Conservation (phyloP, 2,329 filamentous ascomycete species). For the Fusarium clavum region DNA sequence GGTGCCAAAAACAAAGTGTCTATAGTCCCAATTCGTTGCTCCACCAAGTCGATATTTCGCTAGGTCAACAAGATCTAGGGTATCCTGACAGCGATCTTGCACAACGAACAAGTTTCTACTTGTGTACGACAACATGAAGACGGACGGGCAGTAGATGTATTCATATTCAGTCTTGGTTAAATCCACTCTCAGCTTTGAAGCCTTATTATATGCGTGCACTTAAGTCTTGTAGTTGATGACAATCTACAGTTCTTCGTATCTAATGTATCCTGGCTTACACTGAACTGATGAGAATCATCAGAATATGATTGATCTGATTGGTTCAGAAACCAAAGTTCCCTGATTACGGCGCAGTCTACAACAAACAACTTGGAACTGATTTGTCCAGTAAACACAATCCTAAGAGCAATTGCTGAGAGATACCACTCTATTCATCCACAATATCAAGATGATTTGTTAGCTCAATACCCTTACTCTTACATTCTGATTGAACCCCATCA, state of each 20-base stretch:
- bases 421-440: neutral
- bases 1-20: neutral
- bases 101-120: neutral
- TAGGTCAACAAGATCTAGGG: neutral
- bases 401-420: neutral
- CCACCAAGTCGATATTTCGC: neutral
- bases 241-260: neutral
- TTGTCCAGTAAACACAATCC: neutral
- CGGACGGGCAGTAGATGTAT: neutral
- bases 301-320: slow-evolving; percentile 18
- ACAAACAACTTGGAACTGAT: neutral
- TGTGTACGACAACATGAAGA: neutral
- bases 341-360: neutral
- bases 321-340: neutral
- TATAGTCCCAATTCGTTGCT: neutral
- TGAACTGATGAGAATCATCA: neutral
- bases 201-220: neutral
- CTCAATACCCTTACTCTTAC: neutral
- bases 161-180: neutral
- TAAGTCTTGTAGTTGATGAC: neutral
- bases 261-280: neutral
- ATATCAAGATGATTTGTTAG: neutral
- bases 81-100: neutral
- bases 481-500: neutral
- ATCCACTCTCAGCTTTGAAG: neutral